Evolutionary conservation across 2,329 filamentous ascomycete genomes (phyloP).

Genomic region (Verticillium nubilum): DNA sequence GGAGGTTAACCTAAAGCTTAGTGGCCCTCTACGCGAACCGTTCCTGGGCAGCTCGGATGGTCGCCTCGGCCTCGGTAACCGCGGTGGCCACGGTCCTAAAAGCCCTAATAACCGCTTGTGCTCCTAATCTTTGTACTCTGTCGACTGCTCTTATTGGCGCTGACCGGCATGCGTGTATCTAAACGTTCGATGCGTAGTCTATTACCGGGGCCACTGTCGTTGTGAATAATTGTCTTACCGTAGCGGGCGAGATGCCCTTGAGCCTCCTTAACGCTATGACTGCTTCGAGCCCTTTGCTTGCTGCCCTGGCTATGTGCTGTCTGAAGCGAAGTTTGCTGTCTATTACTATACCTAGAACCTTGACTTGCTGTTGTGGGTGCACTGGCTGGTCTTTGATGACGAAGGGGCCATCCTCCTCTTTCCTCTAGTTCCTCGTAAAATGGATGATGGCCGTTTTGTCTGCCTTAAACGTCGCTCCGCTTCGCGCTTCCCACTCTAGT

Average conservation of each 20-base stretch:
- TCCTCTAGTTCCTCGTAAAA: not conserved
- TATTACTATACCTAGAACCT: slow-evolving; percentile 16
- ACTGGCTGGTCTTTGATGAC: not conserved
- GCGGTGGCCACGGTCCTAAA: not conserved
- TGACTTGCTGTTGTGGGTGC: not conserved
- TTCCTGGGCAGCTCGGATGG: not conserved
- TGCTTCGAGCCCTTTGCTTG: slow-evolving; percentile 10
- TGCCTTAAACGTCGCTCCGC: slow-evolving; percentile 17
- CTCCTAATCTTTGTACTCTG: slow-evolving; percentile 1
- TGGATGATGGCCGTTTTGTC: slow-evolving; percentile 18
- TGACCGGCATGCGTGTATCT: not conserved
- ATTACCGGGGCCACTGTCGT: not conserved
- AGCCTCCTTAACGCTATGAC: slow-evolving; percentile 7
- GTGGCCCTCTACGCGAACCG: not conserved
- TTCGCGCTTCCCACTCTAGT: slow-evolving; percentile 15
- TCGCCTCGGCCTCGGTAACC: slow-evolving; percentile 2
- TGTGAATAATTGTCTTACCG: slow-evolving; percentile 2
- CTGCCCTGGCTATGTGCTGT: slow-evolving; percentile 4
- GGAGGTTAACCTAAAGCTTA: not conserved
- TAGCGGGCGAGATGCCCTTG: slow-evolving; percentile 1
- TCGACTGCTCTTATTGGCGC: not conserved
- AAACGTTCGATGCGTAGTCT: not conserved
- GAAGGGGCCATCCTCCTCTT: not conserved
- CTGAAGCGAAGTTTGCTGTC: slow-evolving; percentile 10
- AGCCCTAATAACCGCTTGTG: slow-evolving; percentile 1